Evolutionary conservation across 768 basidiomycete species (phyloP).

Genomic region (Sarcodon sp.): DNA sequence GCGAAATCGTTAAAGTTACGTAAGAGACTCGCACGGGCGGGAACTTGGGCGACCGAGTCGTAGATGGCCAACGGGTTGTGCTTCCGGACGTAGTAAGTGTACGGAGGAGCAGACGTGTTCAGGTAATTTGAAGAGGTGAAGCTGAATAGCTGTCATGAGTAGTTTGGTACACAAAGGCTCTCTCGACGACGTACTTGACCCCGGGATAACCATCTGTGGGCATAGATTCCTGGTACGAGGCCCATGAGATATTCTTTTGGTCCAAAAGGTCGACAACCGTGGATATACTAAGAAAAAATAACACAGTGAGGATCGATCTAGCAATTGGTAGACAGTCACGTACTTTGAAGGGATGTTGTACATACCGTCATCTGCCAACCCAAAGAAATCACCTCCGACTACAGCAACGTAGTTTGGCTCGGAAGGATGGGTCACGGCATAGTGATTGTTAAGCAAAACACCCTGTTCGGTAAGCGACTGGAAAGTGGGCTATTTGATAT

Average conservation of each 20-base stretch:
- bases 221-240: constrained; percentile 35
- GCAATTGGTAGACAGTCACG: background rate
- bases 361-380: constrained; percentile 28
- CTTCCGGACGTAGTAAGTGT: constrained; percentile 43
- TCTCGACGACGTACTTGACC: constrained; percentile 19
- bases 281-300: constrained; percentile 39
- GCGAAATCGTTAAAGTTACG: constrained; percentile 56
- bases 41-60: constrained; percentile 32
- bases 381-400: constrained; percentile 41
- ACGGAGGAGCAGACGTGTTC: constrained; percentile 17
- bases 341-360: constrained; percentile 14
- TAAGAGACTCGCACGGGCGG: constrained; percentile 27
- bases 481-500: constrained; percentile 13
- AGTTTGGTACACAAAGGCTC: constrained; percentile 8
- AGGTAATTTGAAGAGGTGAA: constrained; percentile 24
- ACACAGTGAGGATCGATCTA: constrained; percentile 5
- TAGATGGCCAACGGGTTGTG: constrained; percentile 40
- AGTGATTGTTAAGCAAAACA: constrained; percentile 28
- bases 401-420: constrained; percentile 47
- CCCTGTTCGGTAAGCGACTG: constrained; percentile 33
- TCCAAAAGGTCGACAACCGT: constrained; percentile 51
- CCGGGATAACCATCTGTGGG: constrained; percentile 12
- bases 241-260: constrained; percentile 43
- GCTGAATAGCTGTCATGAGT: constrained; percentile 9
- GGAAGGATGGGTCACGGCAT: constrained; percentile 42